Base-by-base conservation (phyloP, 2,329 filamentous ascomycete species). In the Sclerotinia trifoliorum region DNA sequence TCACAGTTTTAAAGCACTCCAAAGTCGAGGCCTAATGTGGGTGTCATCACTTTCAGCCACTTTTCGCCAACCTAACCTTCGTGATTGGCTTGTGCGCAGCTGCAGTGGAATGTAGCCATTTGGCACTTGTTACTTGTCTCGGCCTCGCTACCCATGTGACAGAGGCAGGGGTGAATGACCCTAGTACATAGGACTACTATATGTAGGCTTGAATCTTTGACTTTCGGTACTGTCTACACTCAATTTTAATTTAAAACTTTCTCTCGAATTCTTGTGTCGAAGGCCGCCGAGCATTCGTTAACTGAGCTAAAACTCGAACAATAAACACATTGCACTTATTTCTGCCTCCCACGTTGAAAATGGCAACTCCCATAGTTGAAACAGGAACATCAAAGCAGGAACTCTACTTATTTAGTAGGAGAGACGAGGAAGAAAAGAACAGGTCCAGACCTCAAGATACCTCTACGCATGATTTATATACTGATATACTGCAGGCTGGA, bases 381-480 rank as follows among this genome's bases (percentile, higher is more conserved):
- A 2, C 7, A 4, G 57, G 5, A 7, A n/a, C 10, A 32, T 10
- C 26, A 3, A 21, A 32, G 13, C 57, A 32, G 26, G 57, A 61
- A 61, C 26, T 32, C 6, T 61, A 61, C 42, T n/a, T 61, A 7
- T 10, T 61, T 26, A 61, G 19, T 61, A 61, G 26, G 29, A 61
- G 57, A 61, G 57, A 61, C 6, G 42, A 61, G 42, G 26, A 32
- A 32, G 42, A 61, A 19, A 61, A 29, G 21, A 42, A 61, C 24
- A 61, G 57, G 57, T 61, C 13, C n/a, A 26, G 5, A 32, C 19
- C 42, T n/a, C 57, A 15, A 10, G 57, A 32, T 32, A n/a, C 0
- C 26, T n/a, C 3, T 19, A 35, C 3, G 24, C 19, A 1, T 24
- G 15, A 5, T 21, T 11, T 48, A 1, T 10, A 13, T 61, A 29